These are phyloP conservation scores for Centaurea solstitialis DNA, from an alignment of 129 eudicot species.

Conservation along the genomic window DNA sequence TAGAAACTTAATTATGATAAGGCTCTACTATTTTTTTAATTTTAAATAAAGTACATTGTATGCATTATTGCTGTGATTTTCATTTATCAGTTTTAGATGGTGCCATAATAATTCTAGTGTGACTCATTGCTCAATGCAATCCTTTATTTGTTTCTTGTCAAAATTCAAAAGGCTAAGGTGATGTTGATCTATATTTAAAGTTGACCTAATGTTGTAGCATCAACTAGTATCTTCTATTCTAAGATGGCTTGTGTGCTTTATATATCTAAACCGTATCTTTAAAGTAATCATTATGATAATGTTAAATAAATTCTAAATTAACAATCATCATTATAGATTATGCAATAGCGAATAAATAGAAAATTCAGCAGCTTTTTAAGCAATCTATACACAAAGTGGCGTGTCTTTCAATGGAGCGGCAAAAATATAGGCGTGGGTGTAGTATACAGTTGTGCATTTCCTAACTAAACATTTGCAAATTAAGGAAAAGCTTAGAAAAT, in stretches of 20 bases:
- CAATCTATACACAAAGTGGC: not conserved
- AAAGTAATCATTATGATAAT: not conserved
- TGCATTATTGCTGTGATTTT: not conserved
- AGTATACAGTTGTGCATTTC: not conserved
- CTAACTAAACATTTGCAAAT: not conserved
- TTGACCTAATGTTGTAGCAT: slow-evolving; percentile 26
- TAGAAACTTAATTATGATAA: not conserved
- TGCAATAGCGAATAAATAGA: not conserved
- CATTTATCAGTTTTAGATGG: not conserved
- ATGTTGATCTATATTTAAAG: slow-evolving; percentile 25
- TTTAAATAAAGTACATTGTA: not conserved
- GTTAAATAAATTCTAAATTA: not conserved
- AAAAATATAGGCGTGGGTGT: not conserved
- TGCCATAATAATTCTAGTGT: not conserved
- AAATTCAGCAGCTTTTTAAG: not conserved
- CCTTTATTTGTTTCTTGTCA: not conserved
- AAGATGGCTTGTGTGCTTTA: slow-evolving; percentile 6
- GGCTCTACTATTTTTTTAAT: not conserved
- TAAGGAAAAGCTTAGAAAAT: no score
- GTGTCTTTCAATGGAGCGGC: not conserved
- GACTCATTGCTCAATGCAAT: not conserved
- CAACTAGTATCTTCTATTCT: slow-evolving; percentile 23
- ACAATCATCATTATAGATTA: not conserved
- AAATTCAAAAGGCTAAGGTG: not conserved
- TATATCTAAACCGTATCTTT: not conserved